A percentile compares a stretch with the other conserved stretches of the same genome.
phyloP scores from a whole-genome alignment of 345 rosid genomes.

The Eucalyptus curtisii region DNA sequence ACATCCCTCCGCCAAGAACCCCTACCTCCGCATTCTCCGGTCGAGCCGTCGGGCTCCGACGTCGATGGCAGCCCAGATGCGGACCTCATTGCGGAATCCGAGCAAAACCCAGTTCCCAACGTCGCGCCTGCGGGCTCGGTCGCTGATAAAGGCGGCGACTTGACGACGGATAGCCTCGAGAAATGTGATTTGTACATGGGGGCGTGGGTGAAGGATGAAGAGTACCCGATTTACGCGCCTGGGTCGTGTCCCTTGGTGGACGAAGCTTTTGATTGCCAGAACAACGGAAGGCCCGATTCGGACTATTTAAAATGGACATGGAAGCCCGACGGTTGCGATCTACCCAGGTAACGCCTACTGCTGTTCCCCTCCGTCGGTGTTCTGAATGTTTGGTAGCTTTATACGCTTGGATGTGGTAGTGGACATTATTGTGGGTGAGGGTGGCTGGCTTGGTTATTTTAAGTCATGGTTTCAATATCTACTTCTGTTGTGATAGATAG shows the following conservation, averaged over 20 bases:
- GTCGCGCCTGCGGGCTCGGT: background rate
- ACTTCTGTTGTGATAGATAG: background rate
- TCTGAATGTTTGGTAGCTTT: background rate
- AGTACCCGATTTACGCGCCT: conserved; percentile 58
- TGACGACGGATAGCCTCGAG: background rate
- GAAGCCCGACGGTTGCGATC: conserved; percentile 91
- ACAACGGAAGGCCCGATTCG: conserved; percentile 65
- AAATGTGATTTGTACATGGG: conserved; percentile 71
- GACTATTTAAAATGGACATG: conserved; percentile 74
- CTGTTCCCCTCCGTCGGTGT: background rate
- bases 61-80: background rate
- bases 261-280: conserved; percentile 80
- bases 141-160: background rate
- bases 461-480: background rate
- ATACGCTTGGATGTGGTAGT: background rate
- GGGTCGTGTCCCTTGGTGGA: conserved; percentile 91
- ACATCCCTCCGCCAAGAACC: background rate
- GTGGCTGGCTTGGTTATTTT: background rate
- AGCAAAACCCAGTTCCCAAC: background rate
- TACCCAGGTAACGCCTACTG: conserved; percentile 52
- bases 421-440: background rate
- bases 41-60: background rate
- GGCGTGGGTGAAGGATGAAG: conserved; percentile 62
- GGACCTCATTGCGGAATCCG: background rate
- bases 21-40: background rate